Evolutionary conservation across 2,329 filamentous ascomycete genomes (phyloP).

Genomic region (Ascochyta koolunga): DNA sequence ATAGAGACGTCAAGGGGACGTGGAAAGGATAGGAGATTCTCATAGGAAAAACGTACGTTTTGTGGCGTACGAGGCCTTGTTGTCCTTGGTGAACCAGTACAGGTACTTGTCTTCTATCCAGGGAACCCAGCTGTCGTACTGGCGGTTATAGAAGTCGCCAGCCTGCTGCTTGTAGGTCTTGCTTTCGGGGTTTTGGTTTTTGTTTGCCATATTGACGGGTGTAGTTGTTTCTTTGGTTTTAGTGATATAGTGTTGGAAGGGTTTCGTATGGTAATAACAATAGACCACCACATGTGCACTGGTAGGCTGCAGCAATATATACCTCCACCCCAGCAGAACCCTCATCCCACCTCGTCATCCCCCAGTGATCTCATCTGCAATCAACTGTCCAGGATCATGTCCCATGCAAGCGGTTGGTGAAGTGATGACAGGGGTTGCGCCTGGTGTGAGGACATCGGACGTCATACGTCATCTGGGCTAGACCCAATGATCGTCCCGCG

Average conservation of each 20-base stretch:
- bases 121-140: constrained; percentile 77
- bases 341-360: constrained; percentile 10
- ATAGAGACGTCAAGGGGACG: not conserved
- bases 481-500: constrained; percentile 27
- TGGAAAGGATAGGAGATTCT: not conserved
- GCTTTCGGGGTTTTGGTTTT: constrained; percentile 3
- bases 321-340: not conserved
- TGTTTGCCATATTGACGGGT: constrained; percentile 6
- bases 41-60: constrained; percentile 60
- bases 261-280: not conserved
- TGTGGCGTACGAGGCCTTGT: constrained; percentile 74
- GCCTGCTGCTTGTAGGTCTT: constrained; percentile 43
- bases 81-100: constrained; percentile 75
- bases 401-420: constrained; percentile 2
- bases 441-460: not conserved
- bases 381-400: constrained; percentile 14
- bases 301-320: constrained; percentile 1
- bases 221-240: not conserved
- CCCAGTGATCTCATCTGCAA: constrained; percentile 18
- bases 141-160: constrained; percentile 67
- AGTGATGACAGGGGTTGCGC: constrained; percentile 6
- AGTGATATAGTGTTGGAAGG: not conserved
- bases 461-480: constrained; percentile 26
- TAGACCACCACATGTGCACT: not conserved
- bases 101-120: constrained; percentile 78